Percentiles rank a stretch among this genome's conserved stretches.
These are phyloP conservation scores for Cutaneotrichosporon arboriforme DNA, from an alignment of 1,284 basidiomycete species.

Conservation along the genomic window DNA sequence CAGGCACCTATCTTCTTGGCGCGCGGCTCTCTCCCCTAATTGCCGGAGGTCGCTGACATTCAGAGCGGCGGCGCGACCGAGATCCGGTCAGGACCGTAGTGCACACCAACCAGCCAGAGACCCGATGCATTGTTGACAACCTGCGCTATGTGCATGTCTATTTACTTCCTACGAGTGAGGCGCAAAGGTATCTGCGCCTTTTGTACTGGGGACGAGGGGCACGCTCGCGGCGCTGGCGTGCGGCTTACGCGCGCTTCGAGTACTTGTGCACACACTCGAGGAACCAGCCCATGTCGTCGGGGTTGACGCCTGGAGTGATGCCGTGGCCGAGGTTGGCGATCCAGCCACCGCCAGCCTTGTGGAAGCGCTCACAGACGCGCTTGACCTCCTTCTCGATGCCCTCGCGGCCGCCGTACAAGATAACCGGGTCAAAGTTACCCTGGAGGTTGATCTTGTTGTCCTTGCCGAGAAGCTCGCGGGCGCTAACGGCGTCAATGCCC, in stretches of 20 bases:
- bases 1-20: no score
- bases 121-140: constrained; percentile 8
- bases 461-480: constrained; percentile 51
- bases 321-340: constrained; percentile 97
- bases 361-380: constrained; percentile 73
- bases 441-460: constrained; percentile 77
- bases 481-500: constrained; percentile 69
- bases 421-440: constrained; percentile 88
- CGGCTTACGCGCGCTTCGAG: constrained; percentile 24
- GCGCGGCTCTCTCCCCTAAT: no score
- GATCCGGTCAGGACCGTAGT: constrained; percentile 31
- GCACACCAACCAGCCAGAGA: not conserved
- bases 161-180: not conserved
- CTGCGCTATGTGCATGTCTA: not conserved
- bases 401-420: constrained; percentile 78
- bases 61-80: constrained; percentile 66
- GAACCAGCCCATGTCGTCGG: constrained; percentile 84
- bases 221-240: not conserved
- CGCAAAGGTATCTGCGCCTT: not conserved
- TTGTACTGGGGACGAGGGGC: not conserved
- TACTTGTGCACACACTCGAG: constrained; percentile 86
- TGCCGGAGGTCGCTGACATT: constrained; percentile 4
- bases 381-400: constrained; percentile 85
- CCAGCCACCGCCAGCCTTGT: constrained; percentile 59
- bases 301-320: constrained; percentile 91